Evolutionary conservation across 352 stramenopile genomes (phyloP).

Genomic region (Globisporangium paddicum): DNA sequence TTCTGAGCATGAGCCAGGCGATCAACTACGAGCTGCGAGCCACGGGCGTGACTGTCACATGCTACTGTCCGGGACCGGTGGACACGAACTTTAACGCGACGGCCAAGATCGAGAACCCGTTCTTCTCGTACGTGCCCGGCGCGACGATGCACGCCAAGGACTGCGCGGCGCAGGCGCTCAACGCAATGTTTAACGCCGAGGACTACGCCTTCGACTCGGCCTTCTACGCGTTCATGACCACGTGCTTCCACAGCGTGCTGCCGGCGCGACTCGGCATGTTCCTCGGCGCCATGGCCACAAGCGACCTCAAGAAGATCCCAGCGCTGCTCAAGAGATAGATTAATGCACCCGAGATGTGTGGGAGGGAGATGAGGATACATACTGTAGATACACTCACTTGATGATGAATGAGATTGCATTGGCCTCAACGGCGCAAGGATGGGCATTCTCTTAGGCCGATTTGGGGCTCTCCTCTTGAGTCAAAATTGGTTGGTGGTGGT

Average conservation of each 20-base stretch:
- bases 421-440: too few species aligned
- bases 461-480: background rate
- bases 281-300: conserved; percentile 31
- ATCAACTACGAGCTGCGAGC: conserved; percentile 79
- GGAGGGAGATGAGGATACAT: background rate
- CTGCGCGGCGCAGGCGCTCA: conserved; percentile 32
- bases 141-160: conserved; percentile 34
- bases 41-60: conserved; percentile 77
- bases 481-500: background rate
- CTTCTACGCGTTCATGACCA: conserved; percentile 28
- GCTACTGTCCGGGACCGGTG: conserved; percentile 60
- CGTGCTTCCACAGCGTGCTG: conserved; percentile 27
- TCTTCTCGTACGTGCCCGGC: conserved; percentile 34
- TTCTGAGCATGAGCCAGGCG: conserved; percentile 70
- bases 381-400: too few species aligned
- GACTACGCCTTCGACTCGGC: conserved; percentile 46
- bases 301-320: conserved; percentile 22
- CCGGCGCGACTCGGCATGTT: conserved; percentile 33
- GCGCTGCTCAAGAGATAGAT: conserved; percentile 23
- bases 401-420: background rate
- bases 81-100: conserved; percentile 68
- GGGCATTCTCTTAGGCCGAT: background rate
- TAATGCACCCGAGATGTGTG: background rate
- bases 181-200: conserved; percentile 54
- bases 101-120: conserved; percentile 23